Evolutionary conservation across 257 asterid species (phyloP), one percentile per base, ranked within the genome.

Genomic region (Salvia hispanica): DNA sequence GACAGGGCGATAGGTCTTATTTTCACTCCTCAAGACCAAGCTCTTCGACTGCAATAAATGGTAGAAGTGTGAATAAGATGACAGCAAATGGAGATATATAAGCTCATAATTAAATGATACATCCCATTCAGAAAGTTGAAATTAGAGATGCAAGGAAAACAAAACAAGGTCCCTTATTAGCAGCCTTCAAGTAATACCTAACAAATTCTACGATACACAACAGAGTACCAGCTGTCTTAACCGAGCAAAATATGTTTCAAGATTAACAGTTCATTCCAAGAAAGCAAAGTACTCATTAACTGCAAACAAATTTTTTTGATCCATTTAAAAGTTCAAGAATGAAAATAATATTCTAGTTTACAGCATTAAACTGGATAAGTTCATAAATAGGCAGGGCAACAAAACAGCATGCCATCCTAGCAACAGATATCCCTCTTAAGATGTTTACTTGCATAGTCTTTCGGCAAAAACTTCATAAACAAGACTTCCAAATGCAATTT

Each of bases 1-100:
- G 48, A 87, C 82, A 8, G 98, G 98, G 31, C 96, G 95, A 66
- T 89, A 92, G 78, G 88, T 85, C 86, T 80, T 85, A 71, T 86
- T 75, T 72, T 83, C 81, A 78, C 88, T 89, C 83, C 87, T 81
- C 80, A 92, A 72, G 51, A 82, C 58, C 85, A 92, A 83, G 92
- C 96, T 87, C 72, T 77, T 84, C 7, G 95, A 87, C 98, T 92
- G 89, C 77, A 84, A 74, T 34, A 58, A 42, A 75, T 25, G 61
- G 42, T 33, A 56, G 68, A 28, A 18, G 66, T 25, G 37, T 13
- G 40, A 44, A 51, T 71, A n/a, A 74, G 69, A 70, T 16, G 70
- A 64, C 11, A 16, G 25, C 64, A 58, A 40, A 50, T 18, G 15
- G 64, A 36, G 50, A 50, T 39, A 21, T 42, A 16, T 25, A 25